phyloP scores from a whole-genome alignment of 352 stramenopile species.

The Phytophthora ohioensis region DNA sequence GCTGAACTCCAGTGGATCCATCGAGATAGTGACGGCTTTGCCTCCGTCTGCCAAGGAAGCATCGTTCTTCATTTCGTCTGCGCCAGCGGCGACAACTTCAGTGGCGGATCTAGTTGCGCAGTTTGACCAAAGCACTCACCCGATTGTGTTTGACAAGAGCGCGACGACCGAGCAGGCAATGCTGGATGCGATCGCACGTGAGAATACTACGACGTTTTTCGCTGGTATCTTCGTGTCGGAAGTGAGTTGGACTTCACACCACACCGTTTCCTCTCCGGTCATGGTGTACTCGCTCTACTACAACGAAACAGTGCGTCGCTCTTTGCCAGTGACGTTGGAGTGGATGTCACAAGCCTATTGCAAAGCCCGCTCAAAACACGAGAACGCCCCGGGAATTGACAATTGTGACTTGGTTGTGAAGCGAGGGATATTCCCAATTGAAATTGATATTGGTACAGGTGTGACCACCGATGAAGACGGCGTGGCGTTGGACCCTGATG shows the following conservation, averaged over 20 bases:
- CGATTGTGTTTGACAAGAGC: conserved; percentile 43
- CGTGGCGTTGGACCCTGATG: conserved; percentile 38
- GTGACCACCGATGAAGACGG: conserved; percentile 33
- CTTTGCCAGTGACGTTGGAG: conserved; percentile 69
- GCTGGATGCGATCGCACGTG: conserved; percentile 48
- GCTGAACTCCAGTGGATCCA: conserved; percentile 33
- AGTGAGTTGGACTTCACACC: conserved; percentile 39
- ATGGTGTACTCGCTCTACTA: conserved; percentile 69
- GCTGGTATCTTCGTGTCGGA: conserved; percentile 63
- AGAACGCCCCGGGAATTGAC: conserved; percentile 22
- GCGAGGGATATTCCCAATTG: conserved; percentile 56
- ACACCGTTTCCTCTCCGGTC: conserved; percentile 9
- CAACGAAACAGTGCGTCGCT: conserved; percentile 68
- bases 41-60: conserved; percentile 42
- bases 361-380: conserved; percentile 37
- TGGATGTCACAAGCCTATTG: conserved; percentile 74
- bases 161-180: conserved; percentile 44
- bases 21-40: conserved; percentile 65
- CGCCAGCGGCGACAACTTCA: conserved; percentile 25
- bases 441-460: conserved; percentile 28
- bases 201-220: conserved; percentile 63
- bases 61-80: conserved; percentile 58
- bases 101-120: conserved; percentile 46
- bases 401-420: conserved; percentile 61
- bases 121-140: conserved; percentile 30